Conservation (phyloP, 371 early-diverging fungal species). For the Mortierella sp. region DNA sequence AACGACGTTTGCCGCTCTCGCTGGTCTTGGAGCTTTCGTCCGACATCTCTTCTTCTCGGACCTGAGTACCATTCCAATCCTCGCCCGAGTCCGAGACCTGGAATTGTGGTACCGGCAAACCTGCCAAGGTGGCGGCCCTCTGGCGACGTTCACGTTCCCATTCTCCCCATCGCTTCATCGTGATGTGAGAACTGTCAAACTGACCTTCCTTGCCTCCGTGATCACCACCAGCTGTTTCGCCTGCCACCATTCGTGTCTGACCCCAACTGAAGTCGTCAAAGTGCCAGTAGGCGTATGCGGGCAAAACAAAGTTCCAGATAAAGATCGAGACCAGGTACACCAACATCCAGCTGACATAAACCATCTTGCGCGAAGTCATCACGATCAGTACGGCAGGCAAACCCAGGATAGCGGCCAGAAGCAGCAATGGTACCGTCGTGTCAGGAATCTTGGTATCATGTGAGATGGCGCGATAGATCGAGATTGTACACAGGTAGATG, state of each 20-base stretch:
- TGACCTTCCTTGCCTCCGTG: constrained; percentile 71
- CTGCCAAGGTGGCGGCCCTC: constrained; percentile 40
- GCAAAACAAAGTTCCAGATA: constrained; percentile 98
- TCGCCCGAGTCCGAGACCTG: constrained; percentile 45
- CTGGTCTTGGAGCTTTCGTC: constrained; percentile 45
- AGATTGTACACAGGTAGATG: constrained; percentile 79
- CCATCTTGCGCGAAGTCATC: constrained; percentile 88
- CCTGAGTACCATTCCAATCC: constrained; percentile 29
- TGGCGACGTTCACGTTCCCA: constrained; percentile 59
- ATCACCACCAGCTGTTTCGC: constrained; percentile 60
- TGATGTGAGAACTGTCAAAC: constrained; percentile 71
- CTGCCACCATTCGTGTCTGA: constrained; percentile 91
- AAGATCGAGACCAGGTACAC: constrained; percentile 94
- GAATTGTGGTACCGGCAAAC: constrained; percentile 41
- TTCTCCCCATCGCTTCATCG: constrained; percentile 79
- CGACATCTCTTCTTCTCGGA: constrained; percentile 44
- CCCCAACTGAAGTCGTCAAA: constrained; percentile 99
- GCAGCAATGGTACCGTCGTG: constrained; percentile 79
- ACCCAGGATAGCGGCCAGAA: constrained; percentile 87
- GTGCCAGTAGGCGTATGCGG: constrained; percentile 99
- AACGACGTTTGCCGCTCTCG: constrained; percentile 35
- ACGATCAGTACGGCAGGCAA: constrained; percentile 94
- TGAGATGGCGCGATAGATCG: constrained; percentile 63
- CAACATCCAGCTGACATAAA: constrained; percentile 96
- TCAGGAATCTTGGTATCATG: constrained; percentile 52